phyloP scores from a whole-genome alignment of 1,284 basidiomycete genomes.

The Rhodofomes roseus region DNA sequence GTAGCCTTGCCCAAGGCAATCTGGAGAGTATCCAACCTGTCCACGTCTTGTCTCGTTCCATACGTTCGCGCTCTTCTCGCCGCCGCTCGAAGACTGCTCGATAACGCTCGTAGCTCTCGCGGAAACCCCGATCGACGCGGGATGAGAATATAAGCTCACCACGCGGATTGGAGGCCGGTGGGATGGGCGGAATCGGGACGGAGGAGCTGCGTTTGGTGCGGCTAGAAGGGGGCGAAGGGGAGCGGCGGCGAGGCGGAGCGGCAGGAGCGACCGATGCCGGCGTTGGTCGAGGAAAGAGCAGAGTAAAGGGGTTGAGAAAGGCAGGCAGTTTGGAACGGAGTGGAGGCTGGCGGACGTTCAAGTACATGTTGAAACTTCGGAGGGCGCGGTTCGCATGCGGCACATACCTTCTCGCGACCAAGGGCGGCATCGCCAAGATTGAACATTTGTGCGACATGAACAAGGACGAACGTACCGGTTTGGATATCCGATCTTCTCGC shows the following conservation, averaged over 20 bases:
- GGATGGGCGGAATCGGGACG: slow-evolving; percentile 75
- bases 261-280: slow-evolving; percentile 24
- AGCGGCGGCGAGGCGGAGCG: slow-evolving; percentile 29
- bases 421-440: slow-evolving; percentile 3
- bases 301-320: slow-evolving; percentile 58
- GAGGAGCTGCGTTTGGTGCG: slow-evolving; percentile 31
- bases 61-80: slow-evolving; percentile 62
- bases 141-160: slow-evolving; percentile 97
- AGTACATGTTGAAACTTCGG: slow-evolving; percentile 92
- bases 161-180: slow-evolving; percentile 85
- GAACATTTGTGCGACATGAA: not conserved
- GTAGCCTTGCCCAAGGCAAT: slow-evolving; percentile 32
- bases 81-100: slow-evolving; percentile 86
- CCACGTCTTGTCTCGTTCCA: slow-evolving; percentile 39
- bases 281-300: slow-evolving; percentile 56
- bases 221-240: slow-evolving; percentile 38
- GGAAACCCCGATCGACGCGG: slow-evolving; percentile 78
- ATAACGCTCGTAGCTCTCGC: slow-evolving; percentile 92
- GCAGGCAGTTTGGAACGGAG: slow-evolving; percentile 50
- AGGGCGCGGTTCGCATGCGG: slow-evolving; percentile 93
- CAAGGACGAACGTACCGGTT: slow-evolving; percentile 56
- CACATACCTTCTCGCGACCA: slow-evolving; percentile 75
- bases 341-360: slow-evolving; percentile 86
- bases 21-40: slow-evolving; percentile 37
- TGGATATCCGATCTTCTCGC: slow-evolving; percentile 94